A percentile compares a stretch with the other conserved stretches of the same genome.
Conservation (phyloP, 805 yeast species). For the Candida wancherniae region DNA sequence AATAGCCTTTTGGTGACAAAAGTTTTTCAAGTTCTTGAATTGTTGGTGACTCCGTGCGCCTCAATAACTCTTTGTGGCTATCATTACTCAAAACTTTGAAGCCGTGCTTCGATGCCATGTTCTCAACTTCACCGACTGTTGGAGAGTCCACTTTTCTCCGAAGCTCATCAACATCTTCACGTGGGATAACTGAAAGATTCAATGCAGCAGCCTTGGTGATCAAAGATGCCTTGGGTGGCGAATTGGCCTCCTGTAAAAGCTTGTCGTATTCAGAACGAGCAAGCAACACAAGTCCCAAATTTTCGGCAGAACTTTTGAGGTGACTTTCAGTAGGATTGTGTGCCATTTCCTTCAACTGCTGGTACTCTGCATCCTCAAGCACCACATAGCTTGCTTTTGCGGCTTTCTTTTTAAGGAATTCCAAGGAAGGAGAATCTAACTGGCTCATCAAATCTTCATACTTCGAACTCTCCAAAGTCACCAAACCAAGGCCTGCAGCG, state of each 20-base stretch:
- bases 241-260: constrained; percentile 2
- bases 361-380: constrained; percentile 11
- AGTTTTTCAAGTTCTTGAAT: constrained; percentile 7
- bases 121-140: constrained; percentile 5
- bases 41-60: constrained; percentile 8
- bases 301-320: constrained; percentile 2
- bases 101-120: constrained; percentile 7
- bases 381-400: constrained; percentile 12
- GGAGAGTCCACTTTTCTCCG: constrained; percentile 14
- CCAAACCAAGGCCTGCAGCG: constrained; percentile 5
- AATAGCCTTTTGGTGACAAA: constrained; percentile 8
- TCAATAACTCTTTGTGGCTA: constrained; percentile 3
- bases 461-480: constrained; percentile 1
- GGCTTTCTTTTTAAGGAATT: constrained; percentile 7
- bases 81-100: constrained; percentile 5
- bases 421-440: constrained; percentile 4
- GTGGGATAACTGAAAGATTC: constrained; percentile 9
- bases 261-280: constrained; percentile 1
- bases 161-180: constrained; percentile 4
- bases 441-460: constrained; percentile 1
- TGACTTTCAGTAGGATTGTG: constrained; percentile 4
- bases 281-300: constrained; percentile 3
- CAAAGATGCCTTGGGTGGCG: constrained; percentile 6
- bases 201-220: constrained; percentile 11
- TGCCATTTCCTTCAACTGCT: constrained; percentile 3